A percentile compares a stretch with the other conserved stretches of the same genome.
These are phyloP conservation scores for Candida albicans DNA, from an alignment of 1,139 yeast species.

Conservation along the genomic window DNA sequence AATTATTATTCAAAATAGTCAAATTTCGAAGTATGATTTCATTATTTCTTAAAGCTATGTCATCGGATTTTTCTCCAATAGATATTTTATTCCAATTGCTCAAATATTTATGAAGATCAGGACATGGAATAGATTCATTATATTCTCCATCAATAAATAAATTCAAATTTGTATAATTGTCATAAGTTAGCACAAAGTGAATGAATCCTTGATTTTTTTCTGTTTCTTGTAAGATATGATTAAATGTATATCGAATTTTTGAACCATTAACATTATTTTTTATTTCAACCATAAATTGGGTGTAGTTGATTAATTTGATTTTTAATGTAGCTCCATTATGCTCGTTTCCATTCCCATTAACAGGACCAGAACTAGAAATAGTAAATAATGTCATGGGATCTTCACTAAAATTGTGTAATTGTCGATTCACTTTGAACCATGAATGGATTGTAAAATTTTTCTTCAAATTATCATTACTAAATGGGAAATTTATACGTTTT, in stretches of 20 bases:
- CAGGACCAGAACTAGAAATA: conserved; percentile 29
- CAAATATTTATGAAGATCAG: conserved; percentile 30
- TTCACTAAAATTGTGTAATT: conserved; percentile 12
- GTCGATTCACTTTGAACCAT: conserved; percentile 36
- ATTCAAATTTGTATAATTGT: conserved; percentile 36
- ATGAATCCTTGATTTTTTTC: conserved; percentile 27
- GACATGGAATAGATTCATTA: conserved; percentile 47
- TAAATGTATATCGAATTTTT: conserved; percentile 34
- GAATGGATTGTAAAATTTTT: conserved; percentile 31
- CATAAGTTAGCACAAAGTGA: conserved; percentile 41
- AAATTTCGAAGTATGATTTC: conserved; percentile 38
- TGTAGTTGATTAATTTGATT: conserved; percentile 29
- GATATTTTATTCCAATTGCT: conserved; percentile 41
- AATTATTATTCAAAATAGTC: conserved; percentile 26
- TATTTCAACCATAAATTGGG: conserved; percentile 35
- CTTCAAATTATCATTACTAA: conserved; percentile 17
- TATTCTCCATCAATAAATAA: conserved; percentile 45
- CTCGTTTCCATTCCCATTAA: conserved; percentile 18
- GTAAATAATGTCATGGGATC: conserved; percentile 27
- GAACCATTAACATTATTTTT: conserved; percentile 26
- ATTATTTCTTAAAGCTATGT: conserved; percentile 14
- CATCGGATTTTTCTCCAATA: conserved; percentile 28
- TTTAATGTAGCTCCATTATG: conserved; percentile 17
- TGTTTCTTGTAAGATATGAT: conserved; percentile 25
- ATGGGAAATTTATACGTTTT: conserved; percentile 26